phyloP scores from a whole-genome alignment of 495 filamentous ascomycete genomes.

The Rusavskia elegans region DNA sequence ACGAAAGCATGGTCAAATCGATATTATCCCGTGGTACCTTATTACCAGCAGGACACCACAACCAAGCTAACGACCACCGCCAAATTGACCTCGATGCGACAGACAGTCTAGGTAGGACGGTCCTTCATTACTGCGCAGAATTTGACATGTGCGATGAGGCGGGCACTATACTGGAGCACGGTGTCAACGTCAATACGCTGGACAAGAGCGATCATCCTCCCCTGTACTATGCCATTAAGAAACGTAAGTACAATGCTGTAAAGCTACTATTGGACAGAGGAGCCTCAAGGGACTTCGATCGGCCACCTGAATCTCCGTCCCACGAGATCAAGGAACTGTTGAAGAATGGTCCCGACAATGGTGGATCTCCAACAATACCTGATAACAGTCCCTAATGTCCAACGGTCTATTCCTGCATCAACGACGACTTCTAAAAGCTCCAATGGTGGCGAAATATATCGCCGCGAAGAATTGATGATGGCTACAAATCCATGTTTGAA shows the following conservation, averaged over 20 bases:
- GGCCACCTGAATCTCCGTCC: neutral
- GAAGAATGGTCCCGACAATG: neutral
- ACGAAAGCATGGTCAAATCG: neutral
- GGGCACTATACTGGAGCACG: constrained; percentile 9
- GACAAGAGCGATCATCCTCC: constrained; percentile 4
- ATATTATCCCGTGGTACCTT: neutral
- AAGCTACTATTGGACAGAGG: neutral
- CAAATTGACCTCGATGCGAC: neutral
- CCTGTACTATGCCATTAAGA: neutral
- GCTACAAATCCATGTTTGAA: too few relatives aligned
- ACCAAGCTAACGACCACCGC: neutral
- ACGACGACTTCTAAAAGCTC: too few relatives aligned
- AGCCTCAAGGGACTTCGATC: neutral
- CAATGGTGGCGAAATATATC: too few relatives aligned
- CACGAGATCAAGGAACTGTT: neutral
- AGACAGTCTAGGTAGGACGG: constrained; percentile 10
- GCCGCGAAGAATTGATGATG: too few relatives aligned
- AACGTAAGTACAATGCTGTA: neutral
- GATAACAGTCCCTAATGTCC: too few relatives aligned
- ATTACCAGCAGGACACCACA: neutral
- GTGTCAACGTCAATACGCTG: constrained; percentile 13
- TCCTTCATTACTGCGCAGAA: constrained; percentile 15
- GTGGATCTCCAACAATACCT: neutral
- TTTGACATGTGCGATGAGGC: constrained; percentile 12
- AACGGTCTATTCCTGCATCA: too few relatives aligned